Base-by-base conservation (phyloP, 2,329 filamentous ascomycete genomes). In the Xylaria multiplex region DNA sequence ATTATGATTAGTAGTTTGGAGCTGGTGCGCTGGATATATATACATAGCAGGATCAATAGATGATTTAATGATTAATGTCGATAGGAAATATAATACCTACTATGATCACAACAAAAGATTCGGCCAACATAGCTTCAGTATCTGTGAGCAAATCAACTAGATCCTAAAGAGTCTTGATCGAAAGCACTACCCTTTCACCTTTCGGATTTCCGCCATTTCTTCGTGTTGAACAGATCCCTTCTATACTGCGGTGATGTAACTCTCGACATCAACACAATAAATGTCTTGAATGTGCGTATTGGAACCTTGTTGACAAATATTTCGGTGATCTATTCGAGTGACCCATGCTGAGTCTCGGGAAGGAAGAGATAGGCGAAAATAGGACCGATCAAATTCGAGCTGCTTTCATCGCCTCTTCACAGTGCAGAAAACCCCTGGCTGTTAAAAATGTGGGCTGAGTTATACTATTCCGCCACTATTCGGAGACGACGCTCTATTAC, bases 311-410 rank as follows among this genome's bases (percentile, higher is more conserved):
- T 69, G 40, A 73, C 72, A 40, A 74, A 74, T 65, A 74, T 73
- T 50, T 74, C 73, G n/a, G 73, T 69, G 6, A 74, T 73, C 56
- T 74, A 72, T 40, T 74, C 73, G 0, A 74, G 56, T 1, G 73
- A 73, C 19, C 73, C 66, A 58, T 74, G 72, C 11, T 69, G 66
- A 6, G 73, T 74, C 62, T 74, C 73, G 0, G 73, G 73, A 27
- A 74, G 68, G 8, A 70, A 73, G 14, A 68, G 59, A 65, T 69
- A 74, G 0, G 68, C 70, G 67, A 81, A 80, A 2, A 78, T 35
- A 9, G 75, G 74, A 3, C 77, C 65, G 9, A 79, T 65, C 9
- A 74, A 54, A 52, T 80, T 81, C 2, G 77, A 76, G 6, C 71
- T 77, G 35, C 11, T 37, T 8, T 37, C 11, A 37, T 37, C 11